These are phyloP conservation scores for Pichia sp. DNA, from an alignment of 1,139 yeast species.

Conservation along the genomic window DNA sequence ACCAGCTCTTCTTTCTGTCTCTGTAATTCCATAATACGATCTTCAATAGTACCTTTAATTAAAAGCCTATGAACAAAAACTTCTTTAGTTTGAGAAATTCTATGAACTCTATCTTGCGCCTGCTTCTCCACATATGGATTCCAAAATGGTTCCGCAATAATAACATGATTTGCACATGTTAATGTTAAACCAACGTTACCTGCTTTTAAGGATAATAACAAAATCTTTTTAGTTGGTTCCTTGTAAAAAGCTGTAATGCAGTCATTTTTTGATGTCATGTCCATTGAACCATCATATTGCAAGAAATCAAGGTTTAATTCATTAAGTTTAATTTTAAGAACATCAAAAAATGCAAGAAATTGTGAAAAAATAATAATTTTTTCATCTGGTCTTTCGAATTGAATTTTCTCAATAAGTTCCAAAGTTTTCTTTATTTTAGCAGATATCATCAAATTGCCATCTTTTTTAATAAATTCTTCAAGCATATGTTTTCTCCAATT, in stretches of 20 bases:
- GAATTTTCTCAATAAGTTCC: conserved; percentile 40
- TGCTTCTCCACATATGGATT: conserved; percentile 95
- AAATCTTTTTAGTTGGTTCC: conserved; percentile 42
- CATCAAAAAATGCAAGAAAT: conserved; percentile 71
- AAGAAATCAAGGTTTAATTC: conserved; percentile 44
- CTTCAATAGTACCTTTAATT: conserved; percentile 69
- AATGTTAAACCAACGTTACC: conserved; percentile 91
- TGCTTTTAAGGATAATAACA: conserved; percentile 76
- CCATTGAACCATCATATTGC: conserved; percentile 81
- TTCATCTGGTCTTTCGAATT: conserved; percentile 42
- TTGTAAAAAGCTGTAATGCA: conserved; percentile 61
- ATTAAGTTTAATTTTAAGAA: conserved; percentile 53
- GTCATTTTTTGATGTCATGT: conserved; percentile 54
- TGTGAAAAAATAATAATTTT: conserved; percentile 79
- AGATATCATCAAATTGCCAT: conserved; percentile 34
- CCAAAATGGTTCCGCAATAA: conserved; percentile 93
- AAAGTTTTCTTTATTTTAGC: conserved; percentile 51
- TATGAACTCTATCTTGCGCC: conserved; percentile 91
- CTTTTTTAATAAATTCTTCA: conserved; percentile 31
- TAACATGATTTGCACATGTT: conserved; percentile 89
- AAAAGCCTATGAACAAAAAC: conserved; percentile 71
- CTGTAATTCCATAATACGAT: conserved; percentile 75
- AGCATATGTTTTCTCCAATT: conserved; percentile 27
- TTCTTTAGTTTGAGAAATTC: conserved; percentile 79
- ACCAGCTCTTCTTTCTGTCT: conserved; percentile 67